Conservation (phyloP, 176 grass and related monocot species). For the Carex parvula region DNA sequence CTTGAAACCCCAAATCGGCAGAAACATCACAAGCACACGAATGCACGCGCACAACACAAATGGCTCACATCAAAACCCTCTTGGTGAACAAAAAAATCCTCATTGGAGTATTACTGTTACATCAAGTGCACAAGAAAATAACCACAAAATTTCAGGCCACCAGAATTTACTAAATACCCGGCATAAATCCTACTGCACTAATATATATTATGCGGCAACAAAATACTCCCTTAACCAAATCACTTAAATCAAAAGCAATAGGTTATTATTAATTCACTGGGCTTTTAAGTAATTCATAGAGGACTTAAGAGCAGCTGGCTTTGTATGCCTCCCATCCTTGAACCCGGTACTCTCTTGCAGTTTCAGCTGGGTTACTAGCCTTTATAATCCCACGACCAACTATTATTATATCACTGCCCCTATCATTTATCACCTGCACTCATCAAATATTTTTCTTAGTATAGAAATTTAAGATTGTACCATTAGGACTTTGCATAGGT, state of each 20-base stretch:
- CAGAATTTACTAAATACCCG: background rate
- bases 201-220: background rate
- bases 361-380: slow-evolving; percentile 41
- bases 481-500: background rate
- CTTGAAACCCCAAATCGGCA: background rate
- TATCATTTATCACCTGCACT: slow-evolving; percentile 63
- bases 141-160: background rate
- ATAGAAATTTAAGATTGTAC: background rate
- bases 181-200: background rate
- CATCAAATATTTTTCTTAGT: slow-evolving; percentile 3
- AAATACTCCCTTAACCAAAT: slow-evolving; percentile 13
- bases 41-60: background rate
- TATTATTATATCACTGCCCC: slow-evolving; percentile 85
- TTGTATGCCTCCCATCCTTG: slow-evolving; percentile 78
- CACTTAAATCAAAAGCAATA: background rate
- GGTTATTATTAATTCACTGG: background rate
- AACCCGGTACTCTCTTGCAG: slow-evolving; percentile 50
- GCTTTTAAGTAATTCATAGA: background rate
- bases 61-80: background rate
- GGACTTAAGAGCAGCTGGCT: slow-evolving; percentile 39
- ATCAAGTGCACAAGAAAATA: background rate
- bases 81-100: background rate
- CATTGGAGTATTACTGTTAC: slow-evolving; percentile 16
- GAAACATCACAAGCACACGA: background rate
- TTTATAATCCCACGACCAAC: slow-evolving; percentile 77